These are phyloP conservation scores for Leccinum uliginosum DNA, from an alignment of 768 basidiomycete species.

Conservation along the genomic window DNA sequence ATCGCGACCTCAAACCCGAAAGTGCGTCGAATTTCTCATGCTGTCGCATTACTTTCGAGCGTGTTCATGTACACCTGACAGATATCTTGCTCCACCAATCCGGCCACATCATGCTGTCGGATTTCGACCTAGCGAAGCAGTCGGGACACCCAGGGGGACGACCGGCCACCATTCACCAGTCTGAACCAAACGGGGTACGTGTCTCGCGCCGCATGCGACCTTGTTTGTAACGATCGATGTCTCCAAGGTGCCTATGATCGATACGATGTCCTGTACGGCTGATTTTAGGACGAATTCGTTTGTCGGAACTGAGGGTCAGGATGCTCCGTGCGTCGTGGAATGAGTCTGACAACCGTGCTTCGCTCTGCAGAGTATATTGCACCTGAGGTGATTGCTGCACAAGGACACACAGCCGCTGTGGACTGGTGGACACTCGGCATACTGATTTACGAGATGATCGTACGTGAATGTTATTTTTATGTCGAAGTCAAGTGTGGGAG, in stretches of 20 bases:
- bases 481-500: constrained; percentile 16
- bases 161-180: constrained; percentile 82
- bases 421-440: constrained; percentile 99
- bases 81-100: constrained; percentile 97
- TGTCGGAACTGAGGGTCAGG: constrained; percentile 94
- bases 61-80: constrained; percentile 30
- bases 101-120: constrained; percentile 98
- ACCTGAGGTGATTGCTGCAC: constrained; percentile 95
- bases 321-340: constrained; percentile 9
- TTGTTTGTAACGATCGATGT: constrained; percentile 3
- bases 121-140: constrained; percentile 98
- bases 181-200: constrained; percentile 83
- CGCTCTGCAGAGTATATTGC: constrained; percentile 86
- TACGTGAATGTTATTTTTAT: constrained; percentile 46
- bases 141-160: constrained; percentile 80
- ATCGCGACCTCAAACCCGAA: constrained; percentile 98
- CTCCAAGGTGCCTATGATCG: constrained; percentile 80
- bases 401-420: constrained; percentile 96
- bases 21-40: constrained; percentile 55
- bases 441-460: constrained; percentile 98
- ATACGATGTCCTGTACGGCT: constrained; percentile 95
- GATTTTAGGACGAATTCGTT: constrained; percentile 99
- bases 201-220: constrained; percentile 5
- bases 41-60: constrained; percentile 4
- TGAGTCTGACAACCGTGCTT: constrained; percentile 15